Base-by-base conservation (phyloP, 495 filamentous ascomycete genomes). In the Sordaria brevicollis region DNA sequence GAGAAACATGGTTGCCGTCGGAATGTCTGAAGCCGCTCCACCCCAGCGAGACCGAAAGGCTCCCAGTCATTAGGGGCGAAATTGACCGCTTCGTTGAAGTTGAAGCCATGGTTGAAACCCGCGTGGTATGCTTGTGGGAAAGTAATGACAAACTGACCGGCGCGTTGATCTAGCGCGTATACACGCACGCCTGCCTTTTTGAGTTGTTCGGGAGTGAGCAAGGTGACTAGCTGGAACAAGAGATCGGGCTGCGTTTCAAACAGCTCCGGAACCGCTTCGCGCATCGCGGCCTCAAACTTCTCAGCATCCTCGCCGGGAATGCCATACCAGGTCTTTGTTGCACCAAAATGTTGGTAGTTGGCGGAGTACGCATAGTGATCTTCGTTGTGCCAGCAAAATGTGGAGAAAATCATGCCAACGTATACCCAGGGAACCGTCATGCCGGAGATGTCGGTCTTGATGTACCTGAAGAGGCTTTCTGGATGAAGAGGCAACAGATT, bases 401-500 rank as follows among this genome's bases (percentile, higher is more conserved):
- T 97, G 3, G 95, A 98, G 79, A 99, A 99, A 74, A 93, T 96
- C 95, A 99, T 99, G 70, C 95, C 95, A n/a, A 99, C 96, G 77
- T 99, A 99, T 6, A 98, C 88, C 95, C 95, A 99, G 17, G 95
- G 95, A 6, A 99, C 94, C 1, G 95, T 99, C 95, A 99, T 99
- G 37, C 95, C 95, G n/a, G 95, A 97, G 69, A 99, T 94, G 79
- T 99, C 95, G 0, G 94, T 91, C 77, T 98, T 98, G 84, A 98
- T 97, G 77, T 99, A 92, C 67, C 93, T 87, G 81, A 98, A 98
- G 9, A 99, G 85, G 6, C 94, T 97, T 49, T 97, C 94, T 0
- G 91, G 88, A 76, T 97, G 89, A 67, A 97, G 86, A 0, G 95
- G 95, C 71, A 99, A 85, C 19, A 96, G 89, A 77, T 97, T 99